Evolutionary conservation across 1,284 basidiomycete species (phyloP).

Genomic region (Neolentinus lepideus): DNA sequence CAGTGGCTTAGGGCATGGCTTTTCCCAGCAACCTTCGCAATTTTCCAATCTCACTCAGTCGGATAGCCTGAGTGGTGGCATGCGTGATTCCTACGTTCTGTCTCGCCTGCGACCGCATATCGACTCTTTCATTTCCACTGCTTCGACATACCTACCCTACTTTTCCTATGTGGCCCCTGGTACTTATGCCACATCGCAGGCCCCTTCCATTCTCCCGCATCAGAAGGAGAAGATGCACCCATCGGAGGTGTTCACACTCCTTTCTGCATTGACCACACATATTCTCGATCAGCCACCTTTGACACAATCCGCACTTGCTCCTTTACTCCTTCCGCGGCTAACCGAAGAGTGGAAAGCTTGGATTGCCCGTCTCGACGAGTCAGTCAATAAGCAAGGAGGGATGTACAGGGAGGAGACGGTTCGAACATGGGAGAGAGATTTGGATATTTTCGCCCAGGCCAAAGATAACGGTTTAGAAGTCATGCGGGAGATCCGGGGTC

Average conservation of each 20-base stretch:
- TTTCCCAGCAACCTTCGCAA: conserved; percentile 14
- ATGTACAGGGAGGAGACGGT: conserved; percentile 74
- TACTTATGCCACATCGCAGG: conserved; percentile 17
- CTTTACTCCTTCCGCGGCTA: conserved; percentile 52
- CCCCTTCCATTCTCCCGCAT: conserved; percentile 23
- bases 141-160: conserved; percentile 74
- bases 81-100: conserved; percentile 73
- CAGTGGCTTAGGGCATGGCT: conserved; percentile 44
- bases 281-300: conserved; percentile 60
- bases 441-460: conserved; percentile 57
- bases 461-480: conserved; percentile 40
- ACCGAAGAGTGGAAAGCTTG: conserved; percentile 69
- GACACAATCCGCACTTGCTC: conserved; percentile 49
- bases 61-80: conserved; percentile 29
- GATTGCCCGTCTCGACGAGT: conserved; percentile 59
- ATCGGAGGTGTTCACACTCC: conserved; percentile 64
- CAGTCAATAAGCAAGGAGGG: conserved; percentile 63
- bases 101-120: conserved; percentile 70
- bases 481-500: conserved; percentile 56
- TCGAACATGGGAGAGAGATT: conserved; percentile 52
- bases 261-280: conserved; percentile 61
- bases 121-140: conserved; percentile 65
- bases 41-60: conserved; percentile 4
- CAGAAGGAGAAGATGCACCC: conserved; percentile 61
- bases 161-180: conserved; percentile 51